Evolutionary conservation across 2,329 filamentous ascomycete species (phyloP).

Genomic region (Ceratocystis alfenasii): DNA sequence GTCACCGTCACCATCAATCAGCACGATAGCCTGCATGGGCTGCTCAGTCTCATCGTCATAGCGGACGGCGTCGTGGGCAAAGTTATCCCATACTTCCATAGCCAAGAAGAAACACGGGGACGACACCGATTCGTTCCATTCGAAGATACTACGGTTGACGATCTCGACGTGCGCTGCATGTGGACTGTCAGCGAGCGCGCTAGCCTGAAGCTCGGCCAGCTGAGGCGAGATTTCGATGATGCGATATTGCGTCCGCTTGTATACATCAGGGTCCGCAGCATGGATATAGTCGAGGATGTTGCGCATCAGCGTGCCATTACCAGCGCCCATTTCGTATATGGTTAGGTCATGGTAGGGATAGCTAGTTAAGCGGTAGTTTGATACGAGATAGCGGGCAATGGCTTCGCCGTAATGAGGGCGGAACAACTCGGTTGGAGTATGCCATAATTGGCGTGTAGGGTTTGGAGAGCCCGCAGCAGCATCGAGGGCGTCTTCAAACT

Average conservation of each 20-base stretch:
- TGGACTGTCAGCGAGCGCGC: constrained; percentile 54
- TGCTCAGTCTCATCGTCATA: constrained; percentile 57
- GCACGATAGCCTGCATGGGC: constrained; percentile 75
- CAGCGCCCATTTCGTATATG: constrained; percentile 97
- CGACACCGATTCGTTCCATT: constrained; percentile 80
- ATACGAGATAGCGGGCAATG: constrained; percentile 87
- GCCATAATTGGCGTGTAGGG: constrained; percentile 82
- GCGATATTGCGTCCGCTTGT: constrained; percentile 82
- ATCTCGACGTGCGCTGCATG: constrained; percentile 84
- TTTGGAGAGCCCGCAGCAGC: constrained; percentile 51
- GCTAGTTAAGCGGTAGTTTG: constrained; percentile 87
- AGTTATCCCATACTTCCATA: constrained; percentile 98
- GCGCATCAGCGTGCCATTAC: constrained; percentile 93
- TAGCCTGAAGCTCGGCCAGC: constrained; percentile 65
- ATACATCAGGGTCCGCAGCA: constrained; percentile 77
- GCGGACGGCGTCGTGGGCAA: constrained; percentile 85
- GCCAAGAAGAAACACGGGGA: constrained; percentile 95
- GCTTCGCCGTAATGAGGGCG: constrained; percentile 93
- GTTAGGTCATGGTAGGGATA: constrained; percentile 95
- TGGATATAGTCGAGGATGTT: constrained; percentile 97
- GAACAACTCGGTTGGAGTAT: constrained; percentile 95
- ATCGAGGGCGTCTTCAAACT: constrained; percentile 84
- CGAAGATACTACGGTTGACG: constrained; percentile 87
- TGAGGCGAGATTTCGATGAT: constrained; percentile 89
- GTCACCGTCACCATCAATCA: constrained; percentile 75